phyloP scores from a whole-genome alignment of 2,329 filamentous ascomycete species.

The Pestalotiopsis sp. region DNA sequence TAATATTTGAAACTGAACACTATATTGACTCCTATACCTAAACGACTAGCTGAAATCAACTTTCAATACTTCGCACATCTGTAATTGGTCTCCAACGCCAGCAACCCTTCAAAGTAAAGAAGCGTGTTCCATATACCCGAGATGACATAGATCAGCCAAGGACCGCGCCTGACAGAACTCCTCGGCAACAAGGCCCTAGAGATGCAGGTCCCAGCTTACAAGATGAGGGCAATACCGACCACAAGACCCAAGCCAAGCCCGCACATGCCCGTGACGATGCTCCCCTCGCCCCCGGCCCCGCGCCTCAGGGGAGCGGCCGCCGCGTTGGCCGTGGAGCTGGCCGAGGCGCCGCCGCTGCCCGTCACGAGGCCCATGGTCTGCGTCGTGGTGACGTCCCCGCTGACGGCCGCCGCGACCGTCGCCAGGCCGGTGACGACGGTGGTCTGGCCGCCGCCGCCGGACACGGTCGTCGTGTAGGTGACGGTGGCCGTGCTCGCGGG shows the following conservation, averaged over 20 bases:
- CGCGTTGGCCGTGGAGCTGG: conserved; percentile 11
- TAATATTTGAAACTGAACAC: no score
- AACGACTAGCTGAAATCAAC: no score
- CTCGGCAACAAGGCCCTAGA: neutral
- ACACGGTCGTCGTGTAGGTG: conserved; percentile 34
- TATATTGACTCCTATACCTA: no score
- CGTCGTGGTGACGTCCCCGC: conserved; percentile 34
- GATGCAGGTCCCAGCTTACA: conserved; percentile 17
- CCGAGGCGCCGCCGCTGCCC: neutral
- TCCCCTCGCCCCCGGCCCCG: conserved; percentile 22
- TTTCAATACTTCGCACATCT: no score
- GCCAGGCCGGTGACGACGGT: conserved; percentile 30
- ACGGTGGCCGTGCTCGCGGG: conserved; percentile 37
- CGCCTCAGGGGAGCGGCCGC: neutral
- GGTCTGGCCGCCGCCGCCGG: conserved; percentile 20
- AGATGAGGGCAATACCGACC: conserved; percentile 28
- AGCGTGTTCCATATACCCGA: neutral
- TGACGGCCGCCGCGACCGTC: conserved; percentile 32
- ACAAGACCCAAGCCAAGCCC: conserved; percentile 29
- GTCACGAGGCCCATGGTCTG: conserved; percentile 24
- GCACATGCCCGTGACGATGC: conserved; percentile 28
- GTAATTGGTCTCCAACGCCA: neutral
- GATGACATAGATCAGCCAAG: neutral
- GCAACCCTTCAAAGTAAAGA: neutral
- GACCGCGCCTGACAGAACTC: neutral